These are phyloP conservation scores for Paecilomyces dactylethromorphus DNA, from an alignment of 2,329 filamentous ascomycete genomes.

Conservation along the genomic window DNA sequence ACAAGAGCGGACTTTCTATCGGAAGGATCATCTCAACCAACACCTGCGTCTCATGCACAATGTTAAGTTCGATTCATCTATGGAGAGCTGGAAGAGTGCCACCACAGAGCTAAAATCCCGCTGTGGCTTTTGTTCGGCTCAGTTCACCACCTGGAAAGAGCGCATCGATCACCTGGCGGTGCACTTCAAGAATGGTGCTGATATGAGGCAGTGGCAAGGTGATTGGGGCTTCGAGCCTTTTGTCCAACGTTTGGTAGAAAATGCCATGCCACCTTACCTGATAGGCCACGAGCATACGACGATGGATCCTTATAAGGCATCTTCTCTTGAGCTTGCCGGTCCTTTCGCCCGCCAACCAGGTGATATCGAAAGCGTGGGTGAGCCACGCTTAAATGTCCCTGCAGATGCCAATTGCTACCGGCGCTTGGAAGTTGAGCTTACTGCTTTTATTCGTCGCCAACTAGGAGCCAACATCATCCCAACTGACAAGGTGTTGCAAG, in stretches of 20 bases:
- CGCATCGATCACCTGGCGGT: conserved; percentile 34
- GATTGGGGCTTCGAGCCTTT: conserved; percentile 35
- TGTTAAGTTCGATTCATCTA: conserved; percentile 47
- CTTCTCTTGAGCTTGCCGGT: background rate
- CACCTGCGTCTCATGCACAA: conserved; percentile 56
- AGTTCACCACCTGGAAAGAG: conserved; percentile 38
- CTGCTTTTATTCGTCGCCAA: conserved; percentile 30
- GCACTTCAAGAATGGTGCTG: conserved; percentile 33
- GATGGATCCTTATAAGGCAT: conserved; percentile 26
- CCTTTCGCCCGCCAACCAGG: conserved; percentile 8
- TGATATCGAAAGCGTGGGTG: background rate
- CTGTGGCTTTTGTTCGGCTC: conserved; percentile 38
- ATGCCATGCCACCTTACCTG: conserved; percentile 29
- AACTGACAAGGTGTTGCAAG: conserved; percentile 30
- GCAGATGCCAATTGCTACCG: conserved; percentile 35
- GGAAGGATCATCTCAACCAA: conserved; percentile 58
- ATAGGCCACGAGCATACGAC: conserved; percentile 27
- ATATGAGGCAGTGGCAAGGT: conserved; percentile 34
- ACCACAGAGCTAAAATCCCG: conserved; percentile 47
- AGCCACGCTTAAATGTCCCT: conserved; percentile 17
- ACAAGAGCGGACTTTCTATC: conserved; percentile 55
- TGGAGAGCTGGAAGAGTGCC: conserved; percentile 55
- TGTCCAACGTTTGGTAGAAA: conserved; percentile 29
- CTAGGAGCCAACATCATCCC: conserved; percentile 26
- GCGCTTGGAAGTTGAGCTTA: conserved; percentile 35